Conservation (phyloP, 1,139 yeast species). For the Pichia kudriavzevii region DNA sequence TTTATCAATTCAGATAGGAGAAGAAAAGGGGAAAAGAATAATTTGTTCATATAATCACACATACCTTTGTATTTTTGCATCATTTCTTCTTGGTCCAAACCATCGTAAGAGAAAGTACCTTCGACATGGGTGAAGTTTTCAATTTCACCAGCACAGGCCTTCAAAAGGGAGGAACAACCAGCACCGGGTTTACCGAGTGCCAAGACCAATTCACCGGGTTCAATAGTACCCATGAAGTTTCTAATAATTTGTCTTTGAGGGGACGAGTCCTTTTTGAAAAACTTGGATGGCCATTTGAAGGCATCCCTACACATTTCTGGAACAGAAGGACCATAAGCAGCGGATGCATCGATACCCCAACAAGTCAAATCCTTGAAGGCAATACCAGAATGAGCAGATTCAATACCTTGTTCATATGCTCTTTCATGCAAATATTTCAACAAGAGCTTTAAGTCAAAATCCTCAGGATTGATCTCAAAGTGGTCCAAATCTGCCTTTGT, state of each 20-base stretch:
- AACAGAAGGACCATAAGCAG: conserved; percentile 45
- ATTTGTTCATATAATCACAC: conserved; percentile 48
- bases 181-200: conserved; percentile 22
- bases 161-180: conserved; percentile 44
- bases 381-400: conserved; percentile 43
- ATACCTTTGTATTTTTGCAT: conserved; percentile 40
- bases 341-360: conserved; percentile 44
- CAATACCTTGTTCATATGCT: conserved; percentile 36
- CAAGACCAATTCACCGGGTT: conserved; percentile 21
- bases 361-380: conserved; percentile 40
- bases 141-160: conserved; percentile 31
- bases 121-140: conserved; percentile 25
- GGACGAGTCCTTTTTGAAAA: conserved; percentile 25
- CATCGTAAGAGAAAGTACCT: conserved; percentile 40
- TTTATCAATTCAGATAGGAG: background rate
- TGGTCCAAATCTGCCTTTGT: conserved; percentile 23
- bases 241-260: conserved; percentile 39
- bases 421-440: conserved; percentile 32
- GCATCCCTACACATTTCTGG: conserved; percentile 34
- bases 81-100: conserved; percentile 43
- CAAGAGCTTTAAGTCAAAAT: conserved; percentile 27
- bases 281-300: conserved; percentile 27
- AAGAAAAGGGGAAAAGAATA: conserved; percentile 11
- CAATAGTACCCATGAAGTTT: conserved; percentile 25
- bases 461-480: conserved; percentile 21